Percentiles rank a stretch among this genome's conserved stretches.
Evolutionary conservation across 768 basidiomycete species (phyloP).

Genomic region (Phanerochaete sordida): DNA sequence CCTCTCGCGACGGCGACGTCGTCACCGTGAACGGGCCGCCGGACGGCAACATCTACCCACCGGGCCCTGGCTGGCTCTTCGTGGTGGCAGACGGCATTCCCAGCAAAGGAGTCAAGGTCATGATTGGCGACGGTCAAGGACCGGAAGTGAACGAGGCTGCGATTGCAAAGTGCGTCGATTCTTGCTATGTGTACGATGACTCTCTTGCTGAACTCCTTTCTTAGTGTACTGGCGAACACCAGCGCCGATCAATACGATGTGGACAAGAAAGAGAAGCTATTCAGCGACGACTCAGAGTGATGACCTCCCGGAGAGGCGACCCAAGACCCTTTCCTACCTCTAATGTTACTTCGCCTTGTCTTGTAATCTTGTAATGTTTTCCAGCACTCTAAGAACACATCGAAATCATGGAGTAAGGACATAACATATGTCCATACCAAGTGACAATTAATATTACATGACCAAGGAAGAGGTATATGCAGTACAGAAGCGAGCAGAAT

Average conservation of each 20-base stretch:
- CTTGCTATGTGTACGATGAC: too few relatives aligned
- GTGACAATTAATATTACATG: too few relatives aligned
- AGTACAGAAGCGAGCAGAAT: neutral
- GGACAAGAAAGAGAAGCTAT: neutral
- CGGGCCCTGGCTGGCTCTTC: conserved; percentile 77
- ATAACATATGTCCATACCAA: too few relatives aligned
- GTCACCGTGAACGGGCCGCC: conserved; percentile 66
- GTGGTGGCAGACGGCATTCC: conserved; percentile 66
- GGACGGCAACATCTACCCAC: conserved; percentile 63
- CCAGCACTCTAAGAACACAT: neutral
- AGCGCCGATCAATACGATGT: conserved; percentile 47
- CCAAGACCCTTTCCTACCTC: neutral
- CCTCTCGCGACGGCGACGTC: conserved; percentile 40
- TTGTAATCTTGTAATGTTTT: conserved; percentile 4
- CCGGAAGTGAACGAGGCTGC: conserved; percentile 59
- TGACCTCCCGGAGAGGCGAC: neutral
- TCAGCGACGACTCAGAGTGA: neutral
- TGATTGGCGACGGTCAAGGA: conserved; percentile 63
- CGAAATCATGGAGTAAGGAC: too few relatives aligned
- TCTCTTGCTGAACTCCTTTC: neutral
- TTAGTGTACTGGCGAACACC: conserved; percentile 48
- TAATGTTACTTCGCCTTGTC: neutral
- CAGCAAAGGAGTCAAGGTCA: conserved; percentile 56
- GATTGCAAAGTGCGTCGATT: conserved; percentile 50
- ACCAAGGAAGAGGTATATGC: neutral